Base-by-base conservation (phyloP, 148 eudicot species). In the Tetragonia tetragonoides region DNA sequence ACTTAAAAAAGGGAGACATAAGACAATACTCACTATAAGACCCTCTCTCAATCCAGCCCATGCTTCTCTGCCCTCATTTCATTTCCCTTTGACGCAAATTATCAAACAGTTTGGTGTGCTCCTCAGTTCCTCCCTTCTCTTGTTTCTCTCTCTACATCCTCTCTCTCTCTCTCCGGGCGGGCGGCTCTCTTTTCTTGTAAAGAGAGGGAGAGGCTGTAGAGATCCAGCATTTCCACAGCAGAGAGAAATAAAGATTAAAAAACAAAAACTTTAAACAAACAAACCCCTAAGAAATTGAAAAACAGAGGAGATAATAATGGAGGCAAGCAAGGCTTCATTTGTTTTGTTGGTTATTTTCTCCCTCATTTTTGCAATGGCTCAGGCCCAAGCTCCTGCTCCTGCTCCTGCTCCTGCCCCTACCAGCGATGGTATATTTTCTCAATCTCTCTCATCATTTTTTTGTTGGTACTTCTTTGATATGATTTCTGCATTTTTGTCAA, bases 401-500 rank as follows among this genome's bases (percentile, higher is more conserved):
- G 83, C n/a, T n/a, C n/a, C n/a, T n/a, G n/a, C 85, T 41, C 92
- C 88, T 70, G 80, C 89, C 51, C 87, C 91, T 10, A 38, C 87
- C 46, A 86, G 83, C 60, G 91, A 88, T 40, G 91, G 91, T 88
- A 81, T 62, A 16, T 66, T 79, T 14, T 20, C 12, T 28, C 34
- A 28, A 28, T 28, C 34, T 28, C 34, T 28, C 4, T 18, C 14
- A 38, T 40, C 38, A 0, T 15, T 73, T 20, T 8, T 37, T 61
- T 39, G 0, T 17, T 66, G 6, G 41, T 75, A n/a, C 44, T 5
- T 76, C 6, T 47, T n/a, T 54, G 18, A 28, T 28, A n/a, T 66
- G 6, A 38, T 75, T 60, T 47, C 6, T 59, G 49, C 23, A 67
- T 17, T 6, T 53, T 46, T 62, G 28, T 6, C 20, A 0, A 34